Conservation (phyloP, 495 filamentous ascomycete species). For the Penicillium chermesinum region DNA sequence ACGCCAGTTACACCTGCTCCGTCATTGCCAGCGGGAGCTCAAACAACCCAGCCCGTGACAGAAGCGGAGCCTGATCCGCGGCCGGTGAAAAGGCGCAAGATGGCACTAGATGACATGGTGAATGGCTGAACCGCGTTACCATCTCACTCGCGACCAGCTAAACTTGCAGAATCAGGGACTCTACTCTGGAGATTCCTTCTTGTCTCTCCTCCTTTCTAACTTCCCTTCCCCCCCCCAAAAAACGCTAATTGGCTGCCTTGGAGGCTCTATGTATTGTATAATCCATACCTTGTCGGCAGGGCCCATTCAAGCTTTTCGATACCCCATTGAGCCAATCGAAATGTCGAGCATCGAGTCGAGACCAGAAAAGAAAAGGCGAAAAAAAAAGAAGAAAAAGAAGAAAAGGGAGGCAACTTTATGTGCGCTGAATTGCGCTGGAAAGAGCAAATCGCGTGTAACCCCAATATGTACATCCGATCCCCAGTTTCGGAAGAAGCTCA, state of each 20-base stretch:
- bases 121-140: constrained; percentile 28
- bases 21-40: constrained; percentile 11
- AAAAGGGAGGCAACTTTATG: neutral
- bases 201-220: constrained; percentile 2
- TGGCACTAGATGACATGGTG: constrained; percentile 51
- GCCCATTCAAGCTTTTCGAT: constrained; percentile 28
- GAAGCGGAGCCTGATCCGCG: constrained; percentile 36
- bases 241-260: constrained; percentile 6
- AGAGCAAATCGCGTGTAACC: too few relatives aligned
- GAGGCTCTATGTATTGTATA: constrained; percentile 28
- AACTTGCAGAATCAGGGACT: neutral
- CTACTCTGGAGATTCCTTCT: neutral
- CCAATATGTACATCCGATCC: too few relatives aligned
- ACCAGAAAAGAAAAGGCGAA: neutral
- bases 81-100: constrained; percentile 65
- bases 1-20: constrained; percentile 17
- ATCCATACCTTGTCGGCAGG: constrained; percentile 30
- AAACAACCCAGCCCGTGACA: constrained; percentile 13
- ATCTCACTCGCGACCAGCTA: neutral
- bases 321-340: constrained; percentile 8
- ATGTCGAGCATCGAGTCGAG: neutral
- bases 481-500: neutral
- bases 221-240: constrained; percentile 2
- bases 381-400: neutral
- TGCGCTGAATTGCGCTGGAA: too few relatives aligned